Conservation (phyloP, 441 rosid species). For the Croton laevigatus region DNA sequence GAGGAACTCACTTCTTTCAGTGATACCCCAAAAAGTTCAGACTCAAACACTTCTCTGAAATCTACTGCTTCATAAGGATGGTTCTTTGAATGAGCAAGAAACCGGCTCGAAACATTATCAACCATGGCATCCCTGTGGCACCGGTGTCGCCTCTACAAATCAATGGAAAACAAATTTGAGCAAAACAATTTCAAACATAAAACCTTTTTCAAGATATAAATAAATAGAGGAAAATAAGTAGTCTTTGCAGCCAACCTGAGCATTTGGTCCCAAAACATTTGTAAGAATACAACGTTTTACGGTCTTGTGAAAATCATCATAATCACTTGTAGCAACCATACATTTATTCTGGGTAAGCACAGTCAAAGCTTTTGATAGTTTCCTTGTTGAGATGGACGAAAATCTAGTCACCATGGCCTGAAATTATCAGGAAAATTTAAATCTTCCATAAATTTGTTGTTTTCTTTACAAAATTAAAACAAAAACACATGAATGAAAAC, state of each 20-base stretch:
- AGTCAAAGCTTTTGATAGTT: constrained; percentile 64
- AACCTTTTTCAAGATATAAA: neutral
- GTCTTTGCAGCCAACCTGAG: constrained; percentile 51
- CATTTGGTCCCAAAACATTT: constrained; percentile 56
- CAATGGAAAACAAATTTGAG: neutral
- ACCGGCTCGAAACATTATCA: constrained; percentile 42
- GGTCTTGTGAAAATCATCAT: constrained; percentile 64
- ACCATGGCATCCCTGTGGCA: constrained; percentile 55
- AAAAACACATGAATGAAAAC: neutral
- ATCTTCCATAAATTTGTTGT: neutral
- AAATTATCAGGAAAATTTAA: constrained; percentile 11
- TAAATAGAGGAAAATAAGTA: neutral
- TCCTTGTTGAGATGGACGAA: constrained; percentile 74
- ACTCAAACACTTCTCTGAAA: constrained; percentile 68
- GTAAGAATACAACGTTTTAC: constrained; percentile 52
- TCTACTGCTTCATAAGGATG: constrained; percentile 46
- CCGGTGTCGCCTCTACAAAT: constrained; percentile 53
- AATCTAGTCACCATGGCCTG: constrained; percentile 85
- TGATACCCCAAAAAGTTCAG: constrained; percentile 63
- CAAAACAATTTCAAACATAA: neutral
- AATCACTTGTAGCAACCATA: constrained; percentile 92
- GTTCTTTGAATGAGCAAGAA: constrained; percentile 40
- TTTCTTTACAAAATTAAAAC: neutral
- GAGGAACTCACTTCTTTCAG: constrained; percentile 59
- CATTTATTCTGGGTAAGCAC: constrained; percentile 64